Evolutionary conservation across 2,329 filamentous ascomycete genomes (phyloP).

Genomic region (Stylonectria norvegica): DNA sequence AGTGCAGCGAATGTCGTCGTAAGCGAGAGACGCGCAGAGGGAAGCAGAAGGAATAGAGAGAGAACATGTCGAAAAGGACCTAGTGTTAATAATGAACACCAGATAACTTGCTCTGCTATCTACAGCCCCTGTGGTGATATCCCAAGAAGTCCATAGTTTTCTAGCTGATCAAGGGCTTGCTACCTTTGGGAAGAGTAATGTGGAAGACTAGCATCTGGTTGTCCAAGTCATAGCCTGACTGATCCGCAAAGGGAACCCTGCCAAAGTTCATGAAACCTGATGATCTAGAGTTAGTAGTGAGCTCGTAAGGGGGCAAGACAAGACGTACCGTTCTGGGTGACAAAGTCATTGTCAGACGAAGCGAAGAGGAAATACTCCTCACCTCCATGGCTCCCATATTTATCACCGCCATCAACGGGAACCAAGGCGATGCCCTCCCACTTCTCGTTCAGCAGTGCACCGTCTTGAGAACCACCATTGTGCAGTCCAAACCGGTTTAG

Average conservation of each 20-base stretch:
- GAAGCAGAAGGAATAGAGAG: no score
- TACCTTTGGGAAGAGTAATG: slow-evolving; percentile 38
- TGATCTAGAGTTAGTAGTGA: neutral
- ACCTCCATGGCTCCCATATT: slow-evolving; percentile 29
- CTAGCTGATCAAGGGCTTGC: slow-evolving; percentile 18
- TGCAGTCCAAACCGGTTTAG: slow-evolving; percentile 63
- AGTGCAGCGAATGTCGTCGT: no score
- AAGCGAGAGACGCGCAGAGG: no score
- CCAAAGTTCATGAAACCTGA: slow-evolving; percentile 55
- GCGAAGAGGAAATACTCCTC: slow-evolving; percentile 66
- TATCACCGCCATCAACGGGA: slow-evolving; percentile 44
- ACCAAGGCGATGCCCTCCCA: slow-evolving; percentile 68
- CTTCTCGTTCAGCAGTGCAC: slow-evolving; percentile 66
- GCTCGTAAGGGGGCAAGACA: neutral
- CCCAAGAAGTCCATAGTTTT: no score
- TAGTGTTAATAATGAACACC: no score
- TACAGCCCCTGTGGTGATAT: no score
- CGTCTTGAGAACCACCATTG: slow-evolving; percentile 62
- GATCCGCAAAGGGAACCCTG: slow-evolving; percentile 52
- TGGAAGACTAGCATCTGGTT: slow-evolving; percentile 64
- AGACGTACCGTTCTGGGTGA: slow-evolving; percentile 62
- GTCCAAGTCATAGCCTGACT: slow-evolving; percentile 54
- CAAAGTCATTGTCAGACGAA: slow-evolving; percentile 71
- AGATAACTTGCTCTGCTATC: no score
- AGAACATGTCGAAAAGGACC: no score